Base-by-base conservation (phyloP, 2,329 filamentous ascomycete species). In the Exophiala sp. region DNA sequence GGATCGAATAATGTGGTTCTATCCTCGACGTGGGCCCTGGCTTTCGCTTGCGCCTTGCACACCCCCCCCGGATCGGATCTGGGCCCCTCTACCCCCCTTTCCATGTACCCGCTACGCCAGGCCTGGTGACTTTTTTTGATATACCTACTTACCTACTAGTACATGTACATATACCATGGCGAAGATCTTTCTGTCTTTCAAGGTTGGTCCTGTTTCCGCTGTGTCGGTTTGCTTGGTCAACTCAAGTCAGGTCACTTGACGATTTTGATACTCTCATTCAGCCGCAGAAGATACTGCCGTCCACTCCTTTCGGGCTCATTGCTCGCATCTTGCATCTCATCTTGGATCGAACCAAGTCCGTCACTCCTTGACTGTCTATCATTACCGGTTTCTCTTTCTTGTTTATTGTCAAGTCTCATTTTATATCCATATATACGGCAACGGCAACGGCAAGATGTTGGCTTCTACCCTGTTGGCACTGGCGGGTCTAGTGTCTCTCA, bases 401-500 rank as follows among this genome's bases (percentile, higher is more conserved):
- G n/a, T n/a, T n/a, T n/a, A n/a, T n/a, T n/a, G n/a, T n/a, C n/a
- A n/a, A n/a, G n/a, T n/a, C n/a, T n/a, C n/a, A n/a, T n/a, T n/a
- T n/a, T n/a, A n/a, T n/a, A n/a, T n/a, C n/a, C n/a, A n/a, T n/a
- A n/a, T n/a, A n/a, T n/a, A n/a, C n/a, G n/a, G n/a, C n/a, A n/a
- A n/a, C n/a, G n/a, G n/a, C n/a, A n/a, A n/a, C n/a, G n/a, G n/a
- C n/a, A n/a, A 53, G 11, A 63, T 62, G 59, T 50, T 56, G 52
- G 24, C 46, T 52, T 48, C 48, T 16, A 23, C 44, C 19, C 22
- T 63, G 23, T 34, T 60, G 49, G 38, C 58, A 43, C 32, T 58
- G 22, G 49, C 55, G 35, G 53, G 55, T 30, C 48, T 60, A 16
- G 44, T 57, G 30, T 54, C 57, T 38, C 52, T 68, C 32, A 60